phyloP scores from a whole-genome alignment of 1,284 basidiomycete species.

The Fomitopsis betulina region DNA sequence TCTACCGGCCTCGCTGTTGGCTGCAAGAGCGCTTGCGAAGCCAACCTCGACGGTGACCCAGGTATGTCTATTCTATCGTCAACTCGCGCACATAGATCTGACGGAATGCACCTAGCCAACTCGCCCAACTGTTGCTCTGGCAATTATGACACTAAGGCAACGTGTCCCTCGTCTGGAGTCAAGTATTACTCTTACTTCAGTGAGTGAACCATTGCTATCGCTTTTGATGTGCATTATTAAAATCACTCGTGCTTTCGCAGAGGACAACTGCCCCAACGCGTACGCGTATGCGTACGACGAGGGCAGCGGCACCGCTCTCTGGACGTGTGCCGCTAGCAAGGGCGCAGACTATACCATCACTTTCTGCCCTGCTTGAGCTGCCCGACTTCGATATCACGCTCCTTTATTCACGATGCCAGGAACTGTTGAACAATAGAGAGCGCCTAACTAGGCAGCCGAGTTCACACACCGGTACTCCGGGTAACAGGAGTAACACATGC shows the following conservation, averaged over 20 bases:
- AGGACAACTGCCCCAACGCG: conserved; percentile 40
- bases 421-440: too few species aligned
- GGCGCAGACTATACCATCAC: conserved; percentile 43
- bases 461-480: too few species aligned
- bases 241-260: conserved; percentile 20
- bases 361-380: too few species aligned
- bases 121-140: conserved; percentile 45
- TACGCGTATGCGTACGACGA: conserved; percentile 53
- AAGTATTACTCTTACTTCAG: conserved; percentile 44
- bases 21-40: conserved; percentile 39
- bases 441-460: too few species aligned
- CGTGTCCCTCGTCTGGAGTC: conserved; percentile 40
- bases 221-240: too few species aligned
- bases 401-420: too few species aligned
- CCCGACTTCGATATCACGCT: too few species aligned
- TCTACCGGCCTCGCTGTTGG: conserved; percentile 35
- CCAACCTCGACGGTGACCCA: conserved; percentile 33
- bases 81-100: not conserved
- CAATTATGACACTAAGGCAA: conserved; percentile 33
- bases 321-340: conserved; percentile 33
- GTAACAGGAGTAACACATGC: too few species aligned
- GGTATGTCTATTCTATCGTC: conserved; percentile 13
- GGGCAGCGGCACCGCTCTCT: conserved; percentile 39
- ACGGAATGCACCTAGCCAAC: conserved; percentile 18
- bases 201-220: conserved; percentile 16